phyloP scores from a whole-genome alignment of 345 rosid genomes.

The Durio zibethinus region DNA sequence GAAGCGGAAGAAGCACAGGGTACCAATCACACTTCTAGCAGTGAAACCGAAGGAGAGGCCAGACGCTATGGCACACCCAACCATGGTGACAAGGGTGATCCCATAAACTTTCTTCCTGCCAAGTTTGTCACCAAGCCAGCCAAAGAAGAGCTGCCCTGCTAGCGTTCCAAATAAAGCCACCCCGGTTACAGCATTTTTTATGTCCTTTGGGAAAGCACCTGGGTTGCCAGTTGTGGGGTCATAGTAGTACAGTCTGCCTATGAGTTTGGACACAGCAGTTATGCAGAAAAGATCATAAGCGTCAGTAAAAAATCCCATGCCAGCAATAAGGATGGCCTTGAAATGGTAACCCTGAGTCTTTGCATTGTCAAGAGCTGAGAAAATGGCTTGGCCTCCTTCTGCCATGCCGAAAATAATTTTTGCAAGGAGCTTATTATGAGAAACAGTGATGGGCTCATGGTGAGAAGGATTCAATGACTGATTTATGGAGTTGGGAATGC shows the following conservation, averaged over 20 bases:
- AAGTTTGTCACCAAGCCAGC: slow-evolving; percentile 78
- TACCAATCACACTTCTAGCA: slow-evolving; percentile 38
- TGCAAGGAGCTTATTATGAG: not conserved
- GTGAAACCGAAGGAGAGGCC: slow-evolving; percentile 64
- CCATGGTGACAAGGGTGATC: slow-evolving; percentile 68
- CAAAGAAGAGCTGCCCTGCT: slow-evolving; percentile 59
- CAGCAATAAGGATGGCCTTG: slow-evolving; percentile 57
- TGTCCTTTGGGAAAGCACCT: slow-evolving; percentile 38
- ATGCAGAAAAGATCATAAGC: slow-evolving; percentile 71
- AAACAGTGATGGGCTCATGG: not conserved
- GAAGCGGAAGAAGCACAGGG: slow-evolving; percentile 78
- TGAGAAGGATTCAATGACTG: not conserved
- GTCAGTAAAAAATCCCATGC: slow-evolving; percentile 64
- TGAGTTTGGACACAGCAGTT: slow-evolving; percentile 50
- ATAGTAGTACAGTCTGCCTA: slow-evolving; percentile 51
- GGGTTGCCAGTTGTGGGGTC: slow-evolving; percentile 26
- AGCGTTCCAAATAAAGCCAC: slow-evolving; percentile 54
- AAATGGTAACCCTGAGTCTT: slow-evolving; percentile 62
- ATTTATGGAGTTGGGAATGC: slow-evolving; percentile 18
- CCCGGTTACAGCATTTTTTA: slow-evolving; percentile 45
- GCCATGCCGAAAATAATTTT: slow-evolving; percentile 20
- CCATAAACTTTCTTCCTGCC: slow-evolving; percentile 81
- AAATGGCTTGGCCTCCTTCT: slow-evolving; percentile 30
- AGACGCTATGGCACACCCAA: slow-evolving; percentile 62
- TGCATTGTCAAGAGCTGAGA: slow-evolving; percentile 57